These are phyloP conservation scores for Penicillium sp. DNA, from an alignment of 2,329 filamentous ascomycete genomes.

Conservation along the genomic window DNA sequence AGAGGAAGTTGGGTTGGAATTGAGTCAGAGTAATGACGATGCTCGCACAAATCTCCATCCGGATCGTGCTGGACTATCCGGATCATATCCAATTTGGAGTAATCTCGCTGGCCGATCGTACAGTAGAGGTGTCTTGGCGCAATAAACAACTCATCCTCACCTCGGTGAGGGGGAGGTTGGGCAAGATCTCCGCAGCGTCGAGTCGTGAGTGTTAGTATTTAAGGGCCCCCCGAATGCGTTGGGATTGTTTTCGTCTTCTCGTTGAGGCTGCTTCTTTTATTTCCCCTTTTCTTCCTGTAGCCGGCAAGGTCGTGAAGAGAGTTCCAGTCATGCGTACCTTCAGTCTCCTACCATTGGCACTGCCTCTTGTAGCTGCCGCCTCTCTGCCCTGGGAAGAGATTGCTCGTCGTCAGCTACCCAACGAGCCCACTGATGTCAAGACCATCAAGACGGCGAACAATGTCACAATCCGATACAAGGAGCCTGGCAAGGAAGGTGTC, in stretches of 20 bases:
- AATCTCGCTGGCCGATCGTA: neutral
- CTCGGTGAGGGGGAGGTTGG: neutral
- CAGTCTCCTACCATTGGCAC: constrained; percentile 16
- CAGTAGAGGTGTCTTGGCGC: neutral
- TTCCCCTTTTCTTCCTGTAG: neutral
- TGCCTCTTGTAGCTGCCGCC: constrained; percentile 17
- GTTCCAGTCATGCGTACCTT: constrained; percentile 18
- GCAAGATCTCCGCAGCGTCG: neutral
- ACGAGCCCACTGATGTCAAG: constrained; percentile 34
- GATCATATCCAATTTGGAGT: too few relatives aligned
- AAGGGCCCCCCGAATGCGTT: neutral
- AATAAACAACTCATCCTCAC: neutral
- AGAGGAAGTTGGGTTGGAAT: neutral
- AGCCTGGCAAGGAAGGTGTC: constrained; percentile 46
- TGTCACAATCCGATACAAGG: constrained; percentile 53
- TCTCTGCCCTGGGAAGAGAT: constrained; percentile 14
- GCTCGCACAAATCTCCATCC: neutral
- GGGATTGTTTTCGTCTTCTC: neutral
- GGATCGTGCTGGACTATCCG: too few relatives aligned
- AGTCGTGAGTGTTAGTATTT: neutral
- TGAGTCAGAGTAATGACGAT: constrained; percentile 2
- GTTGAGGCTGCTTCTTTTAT: neutral
- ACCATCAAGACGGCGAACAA: constrained; percentile 37
- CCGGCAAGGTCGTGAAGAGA: neutral
- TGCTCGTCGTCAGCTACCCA: constrained; percentile 30